Evolutionary conservation across 305 asterid genomes (phyloP), one percentile per base, ranked within the genome.

Genomic region (Rubia balearica): DNA sequence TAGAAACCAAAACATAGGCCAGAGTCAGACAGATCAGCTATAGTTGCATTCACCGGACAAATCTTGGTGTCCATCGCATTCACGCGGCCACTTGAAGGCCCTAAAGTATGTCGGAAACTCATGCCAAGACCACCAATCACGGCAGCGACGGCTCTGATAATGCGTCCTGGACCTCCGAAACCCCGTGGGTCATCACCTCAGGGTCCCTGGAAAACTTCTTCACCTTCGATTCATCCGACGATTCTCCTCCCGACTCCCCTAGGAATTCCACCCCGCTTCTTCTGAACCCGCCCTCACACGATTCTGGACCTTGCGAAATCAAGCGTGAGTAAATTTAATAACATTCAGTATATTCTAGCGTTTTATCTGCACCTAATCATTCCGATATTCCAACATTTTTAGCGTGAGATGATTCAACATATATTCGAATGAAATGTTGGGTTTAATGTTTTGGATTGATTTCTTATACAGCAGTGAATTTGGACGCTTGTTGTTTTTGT

Each of bases 291-390:
- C 77, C 71, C 2, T 57, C 61, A 40, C 77, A 81, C 41, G 87
- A 85, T 82, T 84, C 89, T 19, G 81, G 70, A 11, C 90, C 94
- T 67, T 90, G 98, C 62, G 92, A 93, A 77, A 88, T 93, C 69
- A 88, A 83, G 79, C 51, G 78, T 74, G 41, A 73, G 98, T 90
- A 79, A 71, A 43, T 68, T 19, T n/a, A 45, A 16, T 27, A 2
- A 42, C 51, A 33, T 13, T 24, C 7, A 9, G 1, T 36, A 4
- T 36, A 36, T 36, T 36, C 40, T 36, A 36, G 40, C 6, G 5
- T 36, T 36, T 36, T 36, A 3, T 36, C 40, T 36, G 6, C 40
- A 36, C 40, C 40, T 36, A 36, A 36, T 36, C 40, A 36, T 0
- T 36, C 40, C 40, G 40, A 36, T 5, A 0, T 36, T 0, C 40